Percentiles rank a stretch among this genome's conserved stretches.
Conservation (phyloP, 345 rosid species). For the Salix viminalis region DNA sequence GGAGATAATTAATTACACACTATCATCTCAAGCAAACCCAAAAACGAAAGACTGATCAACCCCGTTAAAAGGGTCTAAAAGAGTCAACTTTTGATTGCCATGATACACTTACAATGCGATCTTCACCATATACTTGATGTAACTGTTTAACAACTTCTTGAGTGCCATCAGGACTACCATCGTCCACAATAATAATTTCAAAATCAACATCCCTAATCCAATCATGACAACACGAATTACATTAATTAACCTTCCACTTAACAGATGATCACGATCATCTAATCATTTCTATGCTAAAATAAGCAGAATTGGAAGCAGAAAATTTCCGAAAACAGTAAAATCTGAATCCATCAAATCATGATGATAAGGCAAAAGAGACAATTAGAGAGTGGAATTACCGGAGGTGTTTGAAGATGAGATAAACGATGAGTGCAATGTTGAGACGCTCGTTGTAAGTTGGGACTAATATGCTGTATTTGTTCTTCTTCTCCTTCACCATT, state of each 20-base stretch:
- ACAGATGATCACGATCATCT: neutral
- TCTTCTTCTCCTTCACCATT: conserved; percentile 11
- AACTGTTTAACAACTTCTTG: conserved; percentile 80
- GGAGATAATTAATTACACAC: neutral
- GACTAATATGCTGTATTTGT: conserved; percentile 76
- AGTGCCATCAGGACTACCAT: conserved; percentile 97
- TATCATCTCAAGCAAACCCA: neutral
- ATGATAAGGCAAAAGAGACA: neutral
- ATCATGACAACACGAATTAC: neutral
- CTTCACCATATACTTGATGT: conserved; percentile 76
- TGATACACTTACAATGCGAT: conserved; percentile 58
- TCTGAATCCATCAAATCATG: neutral
- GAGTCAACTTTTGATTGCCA: neutral
- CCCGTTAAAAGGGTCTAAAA: neutral
- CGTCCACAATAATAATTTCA: conserved; percentile 89
- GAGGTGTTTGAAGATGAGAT: conserved; percentile 91
- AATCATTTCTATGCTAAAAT: neutral
- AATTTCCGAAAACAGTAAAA: neutral
- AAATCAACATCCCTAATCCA: conserved; percentile 67
- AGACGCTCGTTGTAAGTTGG: conserved; percentile 97
- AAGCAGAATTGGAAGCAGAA: neutral
- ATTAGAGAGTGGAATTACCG: conserved; percentile 27
- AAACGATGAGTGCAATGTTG: conserved; percentile 79
- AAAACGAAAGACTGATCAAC: neutral
- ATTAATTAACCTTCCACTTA: neutral